Percentiles rank a stretch among this genome's conserved stretches.
These are phyloP conservation scores for Talaromyces thailandensis DNA, from an alignment of 495 filamentous ascomycete genomes.

Conservation along the genomic window DNA sequence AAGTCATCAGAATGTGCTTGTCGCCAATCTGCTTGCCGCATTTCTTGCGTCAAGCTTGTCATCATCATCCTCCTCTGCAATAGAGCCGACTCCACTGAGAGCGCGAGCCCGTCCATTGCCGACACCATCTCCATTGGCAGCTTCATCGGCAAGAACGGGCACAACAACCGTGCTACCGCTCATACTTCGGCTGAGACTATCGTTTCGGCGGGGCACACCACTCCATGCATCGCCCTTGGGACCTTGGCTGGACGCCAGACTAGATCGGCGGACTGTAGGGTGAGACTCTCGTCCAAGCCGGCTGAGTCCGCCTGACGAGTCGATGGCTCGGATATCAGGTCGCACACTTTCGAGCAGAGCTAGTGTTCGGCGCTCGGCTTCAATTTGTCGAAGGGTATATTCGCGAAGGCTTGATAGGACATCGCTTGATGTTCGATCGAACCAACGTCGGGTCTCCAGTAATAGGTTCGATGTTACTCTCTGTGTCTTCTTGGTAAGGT, in stretches of 20 bases:
- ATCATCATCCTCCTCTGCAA: constrained; percentile 83
- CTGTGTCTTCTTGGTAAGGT: constrained; percentile 72
- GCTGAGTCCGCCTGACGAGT: constrained; percentile 79
- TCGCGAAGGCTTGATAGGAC: constrained; percentile 75
- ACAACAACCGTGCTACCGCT: constrained; percentile 55
- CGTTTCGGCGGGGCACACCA: constrained; percentile 74
- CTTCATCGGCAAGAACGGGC: constrained; percentile 31
- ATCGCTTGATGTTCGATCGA: constrained; percentile 74
- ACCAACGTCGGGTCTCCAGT: constrained; percentile 85
- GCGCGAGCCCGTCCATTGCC: constrained; percentile 50
- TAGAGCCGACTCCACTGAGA: constrained; percentile 45
- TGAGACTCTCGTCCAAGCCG: constrained; percentile 83
- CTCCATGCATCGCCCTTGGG: constrained; percentile 97
- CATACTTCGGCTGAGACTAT: constrained; percentile 66
- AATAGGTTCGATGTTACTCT: constrained; percentile 84
- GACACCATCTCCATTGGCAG: constrained; percentile 26
- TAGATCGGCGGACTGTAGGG: constrained; percentile 63
- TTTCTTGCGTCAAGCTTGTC: constrained; percentile 92
- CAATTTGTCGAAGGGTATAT: constrained; percentile 89
- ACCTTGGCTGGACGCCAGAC: constrained; percentile 77
- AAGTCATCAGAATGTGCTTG: constrained; percentile 69
- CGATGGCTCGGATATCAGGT: constrained; percentile 88
- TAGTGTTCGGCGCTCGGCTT: constrained; percentile 85
- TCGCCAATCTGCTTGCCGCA: constrained; percentile 85
- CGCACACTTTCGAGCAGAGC: constrained; percentile 86